Base-by-base conservation (phyloP, 176 grass and related monocot genomes). In the Pharus latifolius region DNA sequence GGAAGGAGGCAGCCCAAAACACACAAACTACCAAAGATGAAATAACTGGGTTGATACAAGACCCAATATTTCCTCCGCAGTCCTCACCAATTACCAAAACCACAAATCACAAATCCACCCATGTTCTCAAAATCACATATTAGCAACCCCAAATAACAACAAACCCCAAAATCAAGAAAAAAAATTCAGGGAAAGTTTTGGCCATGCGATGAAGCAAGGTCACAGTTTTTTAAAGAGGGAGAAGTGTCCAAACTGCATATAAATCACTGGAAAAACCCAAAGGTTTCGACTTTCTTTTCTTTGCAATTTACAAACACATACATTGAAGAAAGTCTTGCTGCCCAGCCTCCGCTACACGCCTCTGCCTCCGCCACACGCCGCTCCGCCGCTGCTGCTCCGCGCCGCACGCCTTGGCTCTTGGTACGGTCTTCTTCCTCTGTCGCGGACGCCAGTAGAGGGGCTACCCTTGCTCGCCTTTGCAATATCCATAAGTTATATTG, bases 191-290 rank as follows among this genome's bases (percentile, higher is more conserved):
- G 49, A 23, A 54, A n/a, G n/a, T n/a, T n/a, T n/a, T n/a, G n/a
- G n/a, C n/a, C n/a, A n/a, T n/a, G n/a, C n/a, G n/a, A n/a, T n/a
- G n/a, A n/a, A n/a, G n/a, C n/a, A n/a, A n/a, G n/a, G n/a, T n/a
- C n/a, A n/a, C n/a, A n/a, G n/a, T n/a, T n/a, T n/a, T n/a, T n/a
- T n/a, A n/a, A n/a, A n/a, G 12, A 33, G 5, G n/a, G 15, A 23
- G 56, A 12, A 73, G 57, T 38, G 3, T 5, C 23, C 12, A 6
- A 20, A 33, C 32, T 26, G 68, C 52, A 11, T 57, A 40, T 65
- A 42, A 50, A 62, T 75, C 55, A 71, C 69, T 53, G 70, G 30
- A 30, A 67, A 77, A 18, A 85, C 80, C 77, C 83, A 76, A 81
- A 33, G 77, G 67, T 17, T 2, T 58, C 32, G 4, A 9, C 40